Evolutionary conservation across 75 land plant species (phyloP).

Genomic region (Adiantum capillusveneris): DNA sequence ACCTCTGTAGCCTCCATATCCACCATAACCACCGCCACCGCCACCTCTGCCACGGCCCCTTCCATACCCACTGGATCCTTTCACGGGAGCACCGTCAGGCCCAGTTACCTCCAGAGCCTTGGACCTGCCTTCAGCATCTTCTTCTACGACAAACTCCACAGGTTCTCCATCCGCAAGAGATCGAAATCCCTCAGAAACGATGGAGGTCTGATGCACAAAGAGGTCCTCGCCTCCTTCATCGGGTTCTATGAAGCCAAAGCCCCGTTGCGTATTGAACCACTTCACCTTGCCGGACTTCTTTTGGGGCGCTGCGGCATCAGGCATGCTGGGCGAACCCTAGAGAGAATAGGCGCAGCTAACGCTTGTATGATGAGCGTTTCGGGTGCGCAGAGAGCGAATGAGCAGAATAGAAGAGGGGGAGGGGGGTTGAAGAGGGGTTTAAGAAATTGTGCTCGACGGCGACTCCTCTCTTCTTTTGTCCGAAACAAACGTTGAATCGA

Average conservation of each 20-base stretch:
- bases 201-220: constrained; percentile 51
- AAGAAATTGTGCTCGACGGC: no score
- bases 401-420: no score
- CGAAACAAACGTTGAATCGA: no score
- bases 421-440: no score
- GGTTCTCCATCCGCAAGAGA: constrained; percentile 45
- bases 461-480: no score
- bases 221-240: constrained; percentile 56
- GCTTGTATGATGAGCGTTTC: no score
- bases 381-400: no score
- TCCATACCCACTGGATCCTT: neutral
- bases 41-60: neutral
- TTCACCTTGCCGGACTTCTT: constrained; percentile 50
- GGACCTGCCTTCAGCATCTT: constrained; percentile 37
- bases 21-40: neutral
- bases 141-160: constrained; percentile 48
- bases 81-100: constrained; percentile 25
- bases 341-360: no score
- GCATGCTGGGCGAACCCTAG: no score
- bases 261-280: constrained; percentile 59
- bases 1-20: no score
- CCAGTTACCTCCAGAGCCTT: constrained; percentile 72
- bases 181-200: constrained; percentile 55
- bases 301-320: no score
- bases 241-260: constrained; percentile 67